These are phyloP conservation scores for Penicillium digitatum DNA, from an alignment of 2,329 filamentous ascomycete genomes.

Conservation along the genomic window DNA sequence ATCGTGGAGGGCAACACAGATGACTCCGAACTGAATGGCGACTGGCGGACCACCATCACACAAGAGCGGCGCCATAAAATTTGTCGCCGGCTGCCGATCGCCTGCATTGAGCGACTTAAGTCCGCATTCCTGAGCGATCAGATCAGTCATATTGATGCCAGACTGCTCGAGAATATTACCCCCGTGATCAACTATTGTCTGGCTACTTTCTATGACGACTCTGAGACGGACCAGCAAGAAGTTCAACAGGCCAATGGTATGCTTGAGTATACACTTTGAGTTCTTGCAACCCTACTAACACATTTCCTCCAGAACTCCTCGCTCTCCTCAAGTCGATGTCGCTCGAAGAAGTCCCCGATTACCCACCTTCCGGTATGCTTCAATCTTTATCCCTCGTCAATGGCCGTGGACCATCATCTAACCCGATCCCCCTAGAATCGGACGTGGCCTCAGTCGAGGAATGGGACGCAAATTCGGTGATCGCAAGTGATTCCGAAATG, in stretches of 20 bases:
- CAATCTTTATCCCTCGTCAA: constrained; percentile 9
- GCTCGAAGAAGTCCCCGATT: constrained; percentile 38
- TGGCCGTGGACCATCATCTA: background rate
- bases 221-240: constrained; percentile 35
- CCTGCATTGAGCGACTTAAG: constrained; percentile 35
- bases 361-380: constrained; percentile 39
- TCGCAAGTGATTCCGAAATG: constrained; percentile 42
- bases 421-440: constrained; percentile 31
- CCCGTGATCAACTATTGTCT: constrained; percentile 40
- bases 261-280: constrained; percentile 1
- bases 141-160: constrained; percentile 32
- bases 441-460: constrained; percentile 40
- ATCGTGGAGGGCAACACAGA: constrained; percentile 21
- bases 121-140: constrained; percentile 29
- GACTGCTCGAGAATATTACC: constrained; percentile 36
- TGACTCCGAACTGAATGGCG: constrained; percentile 15
- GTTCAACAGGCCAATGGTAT: constrained; percentile 36
- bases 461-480: constrained; percentile 42
- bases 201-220: constrained; percentile 36
- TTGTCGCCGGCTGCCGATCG: constrained; percentile 31
- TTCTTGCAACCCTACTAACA: constrained; percentile 1
- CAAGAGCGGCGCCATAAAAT: constrained; percentile 25
- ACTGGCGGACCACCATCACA: constrained; percentile 10
- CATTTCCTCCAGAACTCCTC: constrained; percentile 25
- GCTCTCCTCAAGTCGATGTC: constrained; percentile 35